A percentile compares a stretch with the other conserved stretches of the same genome.
Conservation (phyloP, 1,139 yeast genomes). For the Pneumocystis carinii region DNA sequence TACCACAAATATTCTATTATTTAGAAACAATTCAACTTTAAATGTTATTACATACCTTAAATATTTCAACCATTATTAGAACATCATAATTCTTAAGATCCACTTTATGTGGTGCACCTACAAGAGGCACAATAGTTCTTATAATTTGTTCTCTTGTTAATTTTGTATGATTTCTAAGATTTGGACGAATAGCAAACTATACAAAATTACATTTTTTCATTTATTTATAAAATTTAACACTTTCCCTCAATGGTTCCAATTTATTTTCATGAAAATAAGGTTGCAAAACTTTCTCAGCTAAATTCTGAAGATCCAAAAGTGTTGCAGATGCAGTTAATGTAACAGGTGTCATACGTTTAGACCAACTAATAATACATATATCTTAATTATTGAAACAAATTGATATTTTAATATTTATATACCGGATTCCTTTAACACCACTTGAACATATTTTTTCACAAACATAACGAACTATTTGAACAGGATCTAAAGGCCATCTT, state of each 20-base stretch:
- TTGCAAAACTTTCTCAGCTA: constrained; percentile 41
- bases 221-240: not conserved
- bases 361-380: constrained; percentile 13
- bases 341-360: constrained; percentile 72
- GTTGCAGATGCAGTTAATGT: constrained; percentile 61
- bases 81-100: constrained; percentile 71
- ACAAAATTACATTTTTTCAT: constrained; percentile 18
- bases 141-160: constrained; percentile 57
- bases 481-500: not conserved
- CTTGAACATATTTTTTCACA: not conserved
- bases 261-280: constrained; percentile 56
- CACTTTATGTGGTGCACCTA: constrained; percentile 54
- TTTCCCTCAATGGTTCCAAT: constrained; percentile 2
- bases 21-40: constrained; percentile 9
- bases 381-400: not conserved
- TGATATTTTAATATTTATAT: not conserved
- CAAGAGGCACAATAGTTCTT: constrained; percentile 51
- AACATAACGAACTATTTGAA: not conserved
- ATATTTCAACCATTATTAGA: constrained; percentile 71
- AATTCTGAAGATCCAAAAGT: constrained; percentile 45
- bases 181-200: constrained; percentile 67
- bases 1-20: constrained; percentile 46
- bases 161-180: constrained; percentile 62
- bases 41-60: constrained; percentile 30
- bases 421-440: not conserved